Evolutionary conservation across 2,329 filamentous ascomycete genomes (phyloP), one percentile per base, ranked within the genome.

Genomic region (Cordyceps militaris): DNA sequence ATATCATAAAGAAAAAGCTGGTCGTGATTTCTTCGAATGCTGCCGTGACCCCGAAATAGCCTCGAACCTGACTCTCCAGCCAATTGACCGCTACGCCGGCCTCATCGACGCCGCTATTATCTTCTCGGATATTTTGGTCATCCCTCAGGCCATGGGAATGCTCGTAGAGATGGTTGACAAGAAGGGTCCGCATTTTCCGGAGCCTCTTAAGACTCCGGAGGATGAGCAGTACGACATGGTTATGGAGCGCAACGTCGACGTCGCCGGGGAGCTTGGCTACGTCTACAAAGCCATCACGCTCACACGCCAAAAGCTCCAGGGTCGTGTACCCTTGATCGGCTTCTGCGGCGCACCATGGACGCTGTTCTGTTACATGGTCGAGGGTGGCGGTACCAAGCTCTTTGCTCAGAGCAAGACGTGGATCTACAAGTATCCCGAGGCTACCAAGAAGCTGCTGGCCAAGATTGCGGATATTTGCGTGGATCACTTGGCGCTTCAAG

Each of bases 331-430:
- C 6, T 75, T 99, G 63, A 95, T 96, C 70, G 94, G 94, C 36
- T 99, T 99, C 77, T 97, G 92, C 67, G 94, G 94, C 56, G 92
- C 94, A 8, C 94, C 94, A 1, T 99, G 94, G 91, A 99, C 94
- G 2, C 74, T 99, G 60, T 82, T 99, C 68, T 96, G 93, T 77
- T 99, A 99, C 77, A 99, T 99, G 94, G 91, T 97, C 19, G 94
- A 99, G 74, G 94, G 94, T 16, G 94, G 94, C 49, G 94, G 94
- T 44, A 95, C 88, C 65, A 97, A 97, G 78, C 79, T 97, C 69
- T 97, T 97, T 76, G 85, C 89, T 60, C 87, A 96, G 74, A 88
- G 85, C 67, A 99, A 99, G 81, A 96, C 89, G 26, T 99, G 94
- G 94, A 86, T 97, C 60, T 99, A 93, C 79, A 91, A 84, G 73